Conservation (phyloP, 192 early-diverging fungal species). For the Fimicolochytrium jonesii region DNA sequence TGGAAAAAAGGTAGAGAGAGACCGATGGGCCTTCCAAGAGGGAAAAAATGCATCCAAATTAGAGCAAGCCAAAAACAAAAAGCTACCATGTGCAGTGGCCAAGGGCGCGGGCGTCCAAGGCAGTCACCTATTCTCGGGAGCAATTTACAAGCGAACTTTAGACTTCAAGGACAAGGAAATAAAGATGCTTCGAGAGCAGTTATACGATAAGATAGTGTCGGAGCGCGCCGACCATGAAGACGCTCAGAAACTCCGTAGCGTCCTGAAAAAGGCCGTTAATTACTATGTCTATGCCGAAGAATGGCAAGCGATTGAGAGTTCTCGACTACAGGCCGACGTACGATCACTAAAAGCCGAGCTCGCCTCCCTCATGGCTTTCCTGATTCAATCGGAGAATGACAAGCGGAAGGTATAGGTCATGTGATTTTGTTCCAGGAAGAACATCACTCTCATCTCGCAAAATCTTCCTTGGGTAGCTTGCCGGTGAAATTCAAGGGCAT, state of each 20-base stretch:
- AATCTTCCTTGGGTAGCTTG: constrained; percentile 23
- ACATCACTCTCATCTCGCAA: background rate
- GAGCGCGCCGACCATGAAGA: constrained; percentile 31
- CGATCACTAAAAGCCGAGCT: constrained; percentile 49
- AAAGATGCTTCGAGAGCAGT: constrained; percentile 35
- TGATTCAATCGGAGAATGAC: constrained; percentile 56
- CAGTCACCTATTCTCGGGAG: constrained; percentile 38
- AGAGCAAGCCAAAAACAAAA: constrained; percentile 19
- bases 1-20: constrained; percentile 32
- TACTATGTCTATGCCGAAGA: constrained; percentile 60
- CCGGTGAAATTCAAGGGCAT: constrained; percentile 34
- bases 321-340: constrained; percentile 46
- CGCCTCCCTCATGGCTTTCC: constrained; percentile 50
- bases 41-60: background rate
- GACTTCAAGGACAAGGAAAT: constrained; percentile 50
- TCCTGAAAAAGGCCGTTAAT: constrained; percentile 46
- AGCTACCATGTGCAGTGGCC: background rate
- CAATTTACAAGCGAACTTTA: constrained; percentile 46
- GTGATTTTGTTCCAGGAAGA: background rate
- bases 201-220: constrained; percentile 31
- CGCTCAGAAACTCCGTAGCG: constrained; percentile 41
- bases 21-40: constrained; percentile 39
- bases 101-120: constrained; percentile 15
- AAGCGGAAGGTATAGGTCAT: constrained; percentile 42
- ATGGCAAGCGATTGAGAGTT: constrained; percentile 49